These are phyloP conservation scores for Dipodascus albidus DNA, from an alignment of 805 yeast genomes.

Conservation along the genomic window DNA sequence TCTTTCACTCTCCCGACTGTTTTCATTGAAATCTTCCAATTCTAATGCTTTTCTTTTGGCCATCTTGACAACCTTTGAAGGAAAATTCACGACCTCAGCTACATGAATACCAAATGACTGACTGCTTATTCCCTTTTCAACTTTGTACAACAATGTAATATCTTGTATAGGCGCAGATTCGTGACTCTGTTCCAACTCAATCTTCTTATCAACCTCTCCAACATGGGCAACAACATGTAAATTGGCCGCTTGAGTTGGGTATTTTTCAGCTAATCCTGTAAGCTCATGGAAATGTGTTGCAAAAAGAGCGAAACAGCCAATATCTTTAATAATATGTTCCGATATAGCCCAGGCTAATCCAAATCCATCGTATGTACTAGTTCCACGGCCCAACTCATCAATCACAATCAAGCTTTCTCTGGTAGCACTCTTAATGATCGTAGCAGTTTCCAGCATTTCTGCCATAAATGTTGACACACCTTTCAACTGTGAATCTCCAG, in stretches of 20 bases:
- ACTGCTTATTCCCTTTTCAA: constrained; percentile 92
- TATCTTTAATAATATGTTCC: constrained; percentile 62
- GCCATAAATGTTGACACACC: constrained; percentile 96
- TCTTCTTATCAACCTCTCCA: constrained; percentile 33
- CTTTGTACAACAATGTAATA: constrained; percentile 81
- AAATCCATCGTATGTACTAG: constrained; percentile 91
- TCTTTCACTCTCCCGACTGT: constrained; percentile 25
- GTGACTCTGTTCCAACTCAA: constrained; percentile 18
- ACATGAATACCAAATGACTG: constrained; percentile 97
- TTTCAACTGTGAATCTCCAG: constrained; percentile 93
- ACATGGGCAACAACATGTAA: constrained; percentile 91
- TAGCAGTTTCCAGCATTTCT: constrained; percentile 90
- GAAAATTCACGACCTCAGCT: constrained; percentile 91
- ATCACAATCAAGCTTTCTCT: constrained; percentile 71
- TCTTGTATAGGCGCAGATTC: constrained; percentile 35
- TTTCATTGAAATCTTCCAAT: constrained; percentile 49
- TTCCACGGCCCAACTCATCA: constrained; percentile 94
- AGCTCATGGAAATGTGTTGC: constrained; percentile 98
- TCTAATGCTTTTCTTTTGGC: constrained; percentile 91
- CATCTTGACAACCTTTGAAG: constrained; percentile 81
- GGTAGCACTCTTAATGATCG: constrained; percentile 73
- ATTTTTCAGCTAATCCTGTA: constrained; percentile 59
- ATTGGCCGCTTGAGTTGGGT: constrained; percentile 49
- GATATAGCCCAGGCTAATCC: constrained; percentile 97
- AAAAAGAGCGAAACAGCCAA: constrained; percentile 73